Evolutionary conservation across 2,329 filamentous ascomycete species (phyloP), one percentile per base, ranked within the genome.

Genomic region (Colletotrichum salicis): DNA sequence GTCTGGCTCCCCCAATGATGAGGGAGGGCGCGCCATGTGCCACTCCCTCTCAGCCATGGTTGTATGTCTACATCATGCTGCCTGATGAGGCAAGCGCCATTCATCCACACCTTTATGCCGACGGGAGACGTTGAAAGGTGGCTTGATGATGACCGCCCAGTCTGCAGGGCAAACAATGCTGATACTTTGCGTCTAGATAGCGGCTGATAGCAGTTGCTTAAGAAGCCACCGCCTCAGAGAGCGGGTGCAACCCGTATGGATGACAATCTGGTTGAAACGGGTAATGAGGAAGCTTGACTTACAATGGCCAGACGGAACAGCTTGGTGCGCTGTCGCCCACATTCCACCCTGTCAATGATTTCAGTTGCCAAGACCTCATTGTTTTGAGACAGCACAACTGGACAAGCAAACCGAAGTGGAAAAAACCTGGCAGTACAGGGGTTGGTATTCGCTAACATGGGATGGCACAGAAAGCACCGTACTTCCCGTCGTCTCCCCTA

Each of bases 391-490:
- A 35, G 41, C 41, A 22, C 19, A 48, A n/a, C 27, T 27, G n/a
- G n/a, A 37, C 27, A 33, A 48, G 27, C 56, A 29, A 51, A 27
- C 15, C 8, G 8, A 69, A 69, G 13, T 63, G 54, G 52, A 15
- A 59, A 59, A 60, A 69, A 48, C 52, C 54, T 55, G 27, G 69
- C 59, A 29, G 52, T 58, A 63, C 64, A 63, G 29, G 57, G 64
- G 57, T 59, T 41, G 33, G 51, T 48, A 27, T 48, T 63, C 41
- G 33, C 57, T 13, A 56, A 71, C 5, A 59, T 71, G 54, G 65
- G 69, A 69, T 60, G 65, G 33, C 59, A 69, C 54, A 55, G 58
- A 45, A 48, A 59, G 54, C 48, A 35, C 45, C 15, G 57, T 45
- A 55, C 65, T 55, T 55, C 29, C 19, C 41, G 8, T 48, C 19